phyloP scores from a whole-genome alignment of 495 filamentous ascomycete genomes.

The Trichoderma reesei region DNA sequence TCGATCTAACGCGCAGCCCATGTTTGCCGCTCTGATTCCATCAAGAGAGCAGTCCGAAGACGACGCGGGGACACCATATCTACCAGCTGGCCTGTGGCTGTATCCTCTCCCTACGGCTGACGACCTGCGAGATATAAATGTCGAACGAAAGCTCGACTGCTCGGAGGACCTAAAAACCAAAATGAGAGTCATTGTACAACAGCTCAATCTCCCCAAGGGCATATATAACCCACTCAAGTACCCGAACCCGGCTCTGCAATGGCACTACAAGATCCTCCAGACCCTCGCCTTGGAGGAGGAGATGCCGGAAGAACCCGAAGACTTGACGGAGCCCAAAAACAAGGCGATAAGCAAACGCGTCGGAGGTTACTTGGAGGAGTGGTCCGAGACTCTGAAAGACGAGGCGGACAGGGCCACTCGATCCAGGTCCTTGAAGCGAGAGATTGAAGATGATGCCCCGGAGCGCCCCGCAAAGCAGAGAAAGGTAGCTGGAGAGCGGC shows the following conservation, averaged over 20 bases:
- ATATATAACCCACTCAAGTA: slow-evolving; percentile 77
- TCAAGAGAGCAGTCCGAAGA: slow-evolving; percentile 59
- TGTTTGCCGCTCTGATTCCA: slow-evolving; percentile 71
- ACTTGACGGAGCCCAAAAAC: slow-evolving; percentile 79
- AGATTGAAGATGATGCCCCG: slow-evolving; percentile 29
- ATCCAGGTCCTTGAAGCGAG: slow-evolving; percentile 31
- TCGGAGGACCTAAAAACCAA: slow-evolving; percentile 63
- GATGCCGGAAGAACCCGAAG: slow-evolving; percentile 65
- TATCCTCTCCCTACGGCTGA: slow-evolving; percentile 83
- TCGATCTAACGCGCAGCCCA: slow-evolving; percentile 65
- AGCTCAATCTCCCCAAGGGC: slow-evolving; percentile 82
- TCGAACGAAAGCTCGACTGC: slow-evolving; percentile 41
- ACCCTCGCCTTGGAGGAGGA: slow-evolving; percentile 90
- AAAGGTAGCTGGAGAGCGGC: slow-evolving; percentile 24
- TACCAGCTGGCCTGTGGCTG: slow-evolving; percentile 85
- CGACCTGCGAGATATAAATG: slow-evolving; percentile 70
- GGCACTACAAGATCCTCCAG: slow-evolving; percentile 95
- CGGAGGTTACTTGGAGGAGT: slow-evolving; percentile 65
- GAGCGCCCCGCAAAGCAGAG: slow-evolving; percentile 32
- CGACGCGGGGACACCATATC: slow-evolving; percentile 46
- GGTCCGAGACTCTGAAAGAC: slow-evolving; percentile 55
- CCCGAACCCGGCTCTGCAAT: slow-evolving; percentile 90
- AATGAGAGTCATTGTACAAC: slow-evolving; percentile 74
- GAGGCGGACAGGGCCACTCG: slow-evolving; percentile 29
- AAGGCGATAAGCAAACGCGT: slow-evolving; percentile 73